Conservation (phyloP, 345 rosid species). For the Dimocarpus longan region DNA sequence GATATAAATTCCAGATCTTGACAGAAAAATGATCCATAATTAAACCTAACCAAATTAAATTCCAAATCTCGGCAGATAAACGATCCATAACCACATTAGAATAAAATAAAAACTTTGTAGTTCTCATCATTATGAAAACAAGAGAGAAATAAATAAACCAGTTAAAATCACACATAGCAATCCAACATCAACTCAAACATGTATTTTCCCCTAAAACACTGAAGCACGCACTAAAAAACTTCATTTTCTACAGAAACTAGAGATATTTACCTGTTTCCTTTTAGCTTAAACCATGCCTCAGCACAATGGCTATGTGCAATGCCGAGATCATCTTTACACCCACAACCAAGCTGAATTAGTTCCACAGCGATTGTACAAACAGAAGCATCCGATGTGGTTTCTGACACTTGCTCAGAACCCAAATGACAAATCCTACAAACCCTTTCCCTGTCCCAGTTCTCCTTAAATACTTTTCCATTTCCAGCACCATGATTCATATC, state of each 20-base stretch:
- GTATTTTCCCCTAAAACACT: neutral
- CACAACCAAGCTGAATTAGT: conserved; percentile 82
- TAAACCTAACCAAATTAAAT: neutral
- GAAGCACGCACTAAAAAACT: neutral
- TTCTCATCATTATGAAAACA: neutral
- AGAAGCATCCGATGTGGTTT: conserved; percentile 24
- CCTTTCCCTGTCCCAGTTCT: conserved; percentile 48
- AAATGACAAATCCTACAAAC: conserved; percentile 93
- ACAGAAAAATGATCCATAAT: too few species aligned
- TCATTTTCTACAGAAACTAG: neutral
- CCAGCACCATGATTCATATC: conserved; percentile 43
- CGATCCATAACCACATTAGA: neutral
- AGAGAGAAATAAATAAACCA: neutral
- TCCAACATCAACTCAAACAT: conserved; percentile 1
- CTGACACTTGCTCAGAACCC: conserved; percentile 54
- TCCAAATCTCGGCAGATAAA: neutral
- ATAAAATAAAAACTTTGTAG: neutral
- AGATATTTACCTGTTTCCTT: conserved; percentile 76
- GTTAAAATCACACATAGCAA: neutral
- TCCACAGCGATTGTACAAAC: conserved; percentile 31
- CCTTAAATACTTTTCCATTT: conserved; percentile 31
- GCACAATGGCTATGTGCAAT: conserved; percentile 81
- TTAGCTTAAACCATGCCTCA: conserved; percentile 90
- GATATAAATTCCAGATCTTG: neutral
- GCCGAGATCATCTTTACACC: conserved; percentile 90